Evolutionary conservation across 345 rosid species (phyloP).

Genomic region (Eucalyptus pumila): DNA sequence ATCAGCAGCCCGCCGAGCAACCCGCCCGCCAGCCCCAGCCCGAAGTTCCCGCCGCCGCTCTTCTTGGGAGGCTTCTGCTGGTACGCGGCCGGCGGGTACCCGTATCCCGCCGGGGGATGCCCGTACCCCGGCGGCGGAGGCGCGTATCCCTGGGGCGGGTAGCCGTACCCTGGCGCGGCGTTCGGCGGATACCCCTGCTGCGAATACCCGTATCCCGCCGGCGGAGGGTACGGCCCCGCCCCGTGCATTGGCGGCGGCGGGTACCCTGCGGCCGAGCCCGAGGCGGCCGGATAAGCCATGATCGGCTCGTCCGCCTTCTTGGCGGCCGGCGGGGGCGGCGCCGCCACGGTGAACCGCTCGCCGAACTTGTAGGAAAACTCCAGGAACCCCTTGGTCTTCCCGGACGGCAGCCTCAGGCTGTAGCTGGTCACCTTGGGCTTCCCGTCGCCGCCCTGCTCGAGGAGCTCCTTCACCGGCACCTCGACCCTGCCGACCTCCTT

Average conservation of each 20-base stretch:
- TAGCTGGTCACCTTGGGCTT: constrained; percentile 3
- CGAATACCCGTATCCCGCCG: not conserved
- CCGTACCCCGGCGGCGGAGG: constrained; percentile 5
- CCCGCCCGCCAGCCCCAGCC: constrained; percentile 25
- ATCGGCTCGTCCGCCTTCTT: not conserved
- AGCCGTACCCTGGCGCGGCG: not conserved
- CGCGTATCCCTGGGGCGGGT: constrained; percentile 9
- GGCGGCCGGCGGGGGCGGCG: not conserved
- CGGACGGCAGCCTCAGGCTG: not conserved
- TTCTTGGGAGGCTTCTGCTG: constrained; percentile 13
- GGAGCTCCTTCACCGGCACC: constrained; percentile 53
- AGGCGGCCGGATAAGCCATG: constrained; percentile 14
- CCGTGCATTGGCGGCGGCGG: not conserved
- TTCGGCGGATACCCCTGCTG: constrained; percentile 3
- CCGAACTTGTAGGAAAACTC: constrained; percentile 27
- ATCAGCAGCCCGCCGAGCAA: constrained; percentile 23
- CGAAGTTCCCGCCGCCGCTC: constrained; percentile 3
- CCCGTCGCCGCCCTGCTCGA: constrained; percentile 1
- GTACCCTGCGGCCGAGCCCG: not conserved
- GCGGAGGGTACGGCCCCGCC: not conserved
- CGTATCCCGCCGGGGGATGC: constrained; percentile 6
- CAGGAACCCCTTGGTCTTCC: constrained; percentile 25
- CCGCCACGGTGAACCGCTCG: constrained; percentile 1
- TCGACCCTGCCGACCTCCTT: constrained; percentile 37
- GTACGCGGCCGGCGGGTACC: not conserved